Evolutionary conservation across 1,139 yeast species (phyloP), one percentile per base, ranked within the genome.

Genomic region (Hyphopichia pseudoburtonii): DNA sequence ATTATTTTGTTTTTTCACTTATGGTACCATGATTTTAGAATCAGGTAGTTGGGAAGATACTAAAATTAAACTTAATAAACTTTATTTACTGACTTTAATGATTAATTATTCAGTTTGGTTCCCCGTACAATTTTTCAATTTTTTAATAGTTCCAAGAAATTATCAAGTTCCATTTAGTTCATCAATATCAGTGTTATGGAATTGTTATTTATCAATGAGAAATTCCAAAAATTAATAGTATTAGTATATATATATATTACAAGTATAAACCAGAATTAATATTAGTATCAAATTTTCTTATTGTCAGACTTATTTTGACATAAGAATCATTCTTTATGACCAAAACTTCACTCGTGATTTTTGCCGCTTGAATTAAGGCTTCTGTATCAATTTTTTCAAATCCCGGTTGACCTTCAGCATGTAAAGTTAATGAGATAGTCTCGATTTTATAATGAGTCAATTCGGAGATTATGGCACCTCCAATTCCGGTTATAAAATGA

Each of bases 91-190:
- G 29, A 92, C 97, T 0, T 63, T 90, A 40, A 79, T 84, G 29
- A 79, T 83, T 39, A 90, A 89, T 57, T 86, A 83, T 57, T 71
- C 86, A 40, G 81, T 92, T n/a, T 92, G 98, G 98, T 95, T 96
- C 35, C 80, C 90, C 2, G 95, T 92, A 6, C 97, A 92, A 58
- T 86, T 92, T 50, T 69, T 90, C 48, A 92, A 92, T 60, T 92
- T 92, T 52, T 68, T 88, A 44, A 55, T 87, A 8, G 78, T 92
- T 55, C 97, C 97, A 0, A 69, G 81, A 38, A 75, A 76, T 43
- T 76, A 81, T 48, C 97, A 92, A 59, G 95, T 90, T 3, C 97
- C 97, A 0, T 90, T 92, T 56, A 83, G 95, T 40, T 84, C 96
- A 1, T 80, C 94, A 10, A 70, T 92, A n/a, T 88, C 95, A 22